Conservation (phyloP, 2,329 filamentous ascomycete genomes). For the Phyllachora maydis region DNA sequence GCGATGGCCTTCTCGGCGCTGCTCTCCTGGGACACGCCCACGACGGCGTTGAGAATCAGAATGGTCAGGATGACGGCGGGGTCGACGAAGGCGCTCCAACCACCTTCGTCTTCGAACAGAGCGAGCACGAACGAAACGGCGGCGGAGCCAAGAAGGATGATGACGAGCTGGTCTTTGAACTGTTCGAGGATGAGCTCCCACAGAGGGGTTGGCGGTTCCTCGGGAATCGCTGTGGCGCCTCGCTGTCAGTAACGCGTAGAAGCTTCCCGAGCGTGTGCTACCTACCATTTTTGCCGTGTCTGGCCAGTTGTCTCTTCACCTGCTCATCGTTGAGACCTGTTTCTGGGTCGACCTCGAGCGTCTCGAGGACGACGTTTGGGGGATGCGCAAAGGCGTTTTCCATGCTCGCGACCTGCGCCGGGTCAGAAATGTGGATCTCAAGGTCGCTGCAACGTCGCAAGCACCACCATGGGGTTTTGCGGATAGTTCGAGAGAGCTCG, state of each 20-base stretch:
- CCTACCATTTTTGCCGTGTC: conserved; percentile 48
- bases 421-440: too few relatives aligned
- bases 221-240: conserved; percentile 85
- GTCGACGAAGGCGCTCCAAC: conserved; percentile 92
- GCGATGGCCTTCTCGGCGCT: conserved; percentile 94
- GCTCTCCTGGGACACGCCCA: conserved; percentile 95
- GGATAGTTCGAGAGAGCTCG: too few relatives aligned
- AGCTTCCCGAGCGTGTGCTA: conserved; percentile 52
- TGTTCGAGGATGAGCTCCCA: conserved; percentile 93
- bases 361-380: conserved; percentile 34
- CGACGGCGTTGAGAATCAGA: conserved; percentile 89
- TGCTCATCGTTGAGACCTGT: conserved; percentile 38
- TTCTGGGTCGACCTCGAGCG: conserved; percentile 32
- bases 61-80: conserved; percentile 89
- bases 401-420: conserved; percentile 26
- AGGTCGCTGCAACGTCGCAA: too few relatives aligned
- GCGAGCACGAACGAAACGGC: conserved; percentile 76
- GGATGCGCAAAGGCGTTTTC: conserved; percentile 40
- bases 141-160: conserved; percentile 78
- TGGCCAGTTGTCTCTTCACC: conserved; percentile 29
- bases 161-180: conserved; percentile 86
- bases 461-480: too few relatives aligned
- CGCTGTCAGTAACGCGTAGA: conserved; percentile 57
- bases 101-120: conserved; percentile 79
- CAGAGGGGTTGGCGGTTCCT: conserved; percentile 80